Conservation (phyloP, 2,329 filamentous ascomycete species). For the Aspergillus persii region DNA sequence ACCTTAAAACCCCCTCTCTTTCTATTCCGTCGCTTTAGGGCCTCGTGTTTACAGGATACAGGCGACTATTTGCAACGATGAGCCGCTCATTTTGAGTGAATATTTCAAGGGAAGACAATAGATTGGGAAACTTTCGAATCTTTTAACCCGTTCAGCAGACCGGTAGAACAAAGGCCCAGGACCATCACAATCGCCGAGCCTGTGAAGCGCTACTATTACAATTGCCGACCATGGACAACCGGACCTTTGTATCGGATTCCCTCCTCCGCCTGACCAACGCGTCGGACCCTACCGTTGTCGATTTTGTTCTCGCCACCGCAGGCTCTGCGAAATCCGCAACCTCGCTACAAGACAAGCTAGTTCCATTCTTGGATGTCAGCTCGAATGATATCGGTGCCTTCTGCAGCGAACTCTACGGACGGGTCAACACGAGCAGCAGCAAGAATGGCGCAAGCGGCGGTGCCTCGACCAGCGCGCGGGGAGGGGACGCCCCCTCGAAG, state of each 20-base stretch:
- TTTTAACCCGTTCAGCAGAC: neutral
- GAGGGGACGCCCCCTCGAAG: conserved; percentile 33
- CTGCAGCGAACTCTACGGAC: conserved; percentile 46
- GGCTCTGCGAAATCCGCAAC: conserved; percentile 48
- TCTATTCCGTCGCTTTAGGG: neutral
- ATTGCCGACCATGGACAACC: conserved; percentile 36
- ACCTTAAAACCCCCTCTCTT: neutral
- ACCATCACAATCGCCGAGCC: no score
- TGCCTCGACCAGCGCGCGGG: conserved; percentile 14
- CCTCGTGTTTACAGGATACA: neutral
- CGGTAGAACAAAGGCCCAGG: neutral
- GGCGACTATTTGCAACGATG: neutral
- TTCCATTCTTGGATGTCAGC: conserved; percentile 52
- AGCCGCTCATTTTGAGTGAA: neutral
- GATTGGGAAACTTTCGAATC: neutral
- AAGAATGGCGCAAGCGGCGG: conserved; percentile 19
- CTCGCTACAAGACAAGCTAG: conserved; percentile 51
- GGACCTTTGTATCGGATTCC: conserved; percentile 49
- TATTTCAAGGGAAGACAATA: neutral
- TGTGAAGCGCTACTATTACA: neutral
- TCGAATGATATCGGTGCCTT: conserved; percentile 48
- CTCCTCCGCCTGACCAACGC: conserved; percentile 54
- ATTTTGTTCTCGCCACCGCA: conserved; percentile 57
- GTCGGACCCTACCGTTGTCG: conserved; percentile 55
- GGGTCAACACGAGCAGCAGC: conserved; percentile 21